Base-by-base conservation (phyloP, 2,329 filamentous ascomycete genomes). In the Hymenoscyphus salicellus region DNA sequence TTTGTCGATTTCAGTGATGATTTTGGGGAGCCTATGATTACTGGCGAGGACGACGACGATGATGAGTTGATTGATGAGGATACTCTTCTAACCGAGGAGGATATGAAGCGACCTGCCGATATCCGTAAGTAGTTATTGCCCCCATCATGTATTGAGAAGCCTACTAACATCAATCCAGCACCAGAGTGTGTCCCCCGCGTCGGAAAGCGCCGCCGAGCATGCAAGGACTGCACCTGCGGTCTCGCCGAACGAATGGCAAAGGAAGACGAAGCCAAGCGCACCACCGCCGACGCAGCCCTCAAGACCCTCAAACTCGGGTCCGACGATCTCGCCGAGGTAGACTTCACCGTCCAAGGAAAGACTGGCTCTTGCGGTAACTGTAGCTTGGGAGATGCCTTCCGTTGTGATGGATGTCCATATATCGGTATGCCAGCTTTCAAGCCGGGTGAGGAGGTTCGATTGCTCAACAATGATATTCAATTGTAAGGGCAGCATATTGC, bases 301-400 rank as follows among this genome's bases (percentile, higher is more conserved):
- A 86, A 88, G 74, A 82, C 87, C 23, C 80, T 92, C 67, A 91
- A 90, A 78, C 82, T 97, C 60, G 86, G 84, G 59, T 81, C 86
- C 0, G 88, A 92, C 72, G 95, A 99, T 75, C 80, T 99, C 58
- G 88, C 86, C 60, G 94, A 98, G 78, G 84, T 98, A 8, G 95
- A 99, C 78, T 98, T 99, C 75, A 99, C 95, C 0, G 92, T 98
- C n/a, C 85, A 96, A 78, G 95, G 95, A 72, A 98, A 97, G 81
- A 91, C 94, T 5, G 94, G 95, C 62, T 96, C 91, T 20, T 99
- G 95, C 77, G 92, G 92, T 32, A 97, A 94, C 79, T 98, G 95
- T 78, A 90, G 93, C 32, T 83, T 99, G 17, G 95, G 95, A 60
- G 94, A 98, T 77, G 94, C 95, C 3, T 93, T 93, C 80, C 82